Base-by-base conservation (phyloP, 768 basidiomycete genomes). In the Crassisporium funariophilum region DNA sequence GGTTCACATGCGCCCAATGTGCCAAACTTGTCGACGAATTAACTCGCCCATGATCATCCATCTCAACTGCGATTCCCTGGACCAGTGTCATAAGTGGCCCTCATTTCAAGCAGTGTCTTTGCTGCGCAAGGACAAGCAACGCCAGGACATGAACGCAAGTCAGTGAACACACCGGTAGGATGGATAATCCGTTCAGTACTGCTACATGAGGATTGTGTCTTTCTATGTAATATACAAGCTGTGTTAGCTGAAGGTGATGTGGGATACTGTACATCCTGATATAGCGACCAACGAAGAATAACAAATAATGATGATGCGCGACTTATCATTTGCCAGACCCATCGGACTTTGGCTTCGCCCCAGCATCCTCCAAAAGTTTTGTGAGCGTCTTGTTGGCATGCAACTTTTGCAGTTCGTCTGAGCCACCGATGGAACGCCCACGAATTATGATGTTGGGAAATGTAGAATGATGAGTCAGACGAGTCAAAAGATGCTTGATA, bases 371-470 rank as follows among this genome's bases (percentile, higher is more conserved):
- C 0, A 88, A 59, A n/a, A 78, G 23, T 2, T 54, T 58, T 13
- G 65, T 66, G 19, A 89, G 68, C 3, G 56, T 55, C 23, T 71
- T 73, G 8, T 69, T 68, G n/a, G 66, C 59, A 52, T 90, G 83
- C 39, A 86, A 60, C 10, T 60, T 63, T 1, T 68, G 65, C 9
- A 90, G 64, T 16, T 82, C 72, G 52, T 88, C 86, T 1, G 76
- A 83, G 24, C 88, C 88, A 8, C 86, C 84, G 2, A 88, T 68
- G 5, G 80, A 80, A 37, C 67, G 71, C 7, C 88, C 88, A 15
- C 73, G 71, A 10, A 91, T 57, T 20, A 92, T 54, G 44, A 88
- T 69, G 52, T 92, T 92, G 1, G 90, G 90, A 61, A 91, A 89
- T 3, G 90, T 91, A 5, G 74, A 63, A 11, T 75, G 85, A 2